phyloP scores from a whole-genome alignment of 2,329 filamentous ascomycete species.

The Paecilomyces variotii region DNA sequence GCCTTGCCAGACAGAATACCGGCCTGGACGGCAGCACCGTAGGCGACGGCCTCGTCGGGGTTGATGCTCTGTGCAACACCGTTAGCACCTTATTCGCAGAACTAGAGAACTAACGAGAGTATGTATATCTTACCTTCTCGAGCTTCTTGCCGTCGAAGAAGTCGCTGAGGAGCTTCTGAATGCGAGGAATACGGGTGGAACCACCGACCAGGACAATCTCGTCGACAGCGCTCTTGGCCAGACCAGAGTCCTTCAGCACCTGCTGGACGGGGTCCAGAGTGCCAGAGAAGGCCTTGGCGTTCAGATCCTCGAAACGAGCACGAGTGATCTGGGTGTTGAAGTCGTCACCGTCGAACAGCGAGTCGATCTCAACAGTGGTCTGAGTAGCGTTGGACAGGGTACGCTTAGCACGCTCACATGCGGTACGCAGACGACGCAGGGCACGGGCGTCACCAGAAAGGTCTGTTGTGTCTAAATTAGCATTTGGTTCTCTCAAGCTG shows the following conservation, averaged over 20 bases:
- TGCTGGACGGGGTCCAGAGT: conserved; percentile 94
- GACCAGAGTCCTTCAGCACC: conserved; percentile 83
- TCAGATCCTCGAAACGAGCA: conserved; percentile 97
- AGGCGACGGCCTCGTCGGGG: conserved; percentile 97
- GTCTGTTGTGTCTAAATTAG: conserved; percentile 25
- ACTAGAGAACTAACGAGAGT: background rate
- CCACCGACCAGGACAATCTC: conserved; percentile 99
- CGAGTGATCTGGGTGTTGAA: conserved; percentile 96
- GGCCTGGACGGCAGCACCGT: conserved; percentile 96
- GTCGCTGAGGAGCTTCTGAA: conserved; percentile 98
- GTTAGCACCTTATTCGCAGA: conserved; percentile 5
- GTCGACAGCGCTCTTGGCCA: conserved; percentile 87
- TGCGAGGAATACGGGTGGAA: conserved; percentile 95
- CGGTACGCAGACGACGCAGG: conserved; percentile 89
- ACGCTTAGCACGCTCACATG: conserved; percentile 99
- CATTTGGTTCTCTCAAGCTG: background rate
- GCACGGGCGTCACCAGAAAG: conserved; percentile 79
- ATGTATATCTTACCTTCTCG: conserved; percentile 59
- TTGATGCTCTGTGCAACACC: conserved; percentile 64
- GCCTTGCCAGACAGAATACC: conserved; percentile 98
- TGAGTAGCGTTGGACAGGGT: conserved; percentile 95
- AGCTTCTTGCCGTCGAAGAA: conserved; percentile 99
- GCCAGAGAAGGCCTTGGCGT: conserved; percentile 87
- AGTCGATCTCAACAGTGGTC: conserved; percentile 97
- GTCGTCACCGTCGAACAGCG: conserved; percentile 94